Base-by-base conservation (phyloP, 805 yeast species). In the Candida arabinofermentans region DNA sequence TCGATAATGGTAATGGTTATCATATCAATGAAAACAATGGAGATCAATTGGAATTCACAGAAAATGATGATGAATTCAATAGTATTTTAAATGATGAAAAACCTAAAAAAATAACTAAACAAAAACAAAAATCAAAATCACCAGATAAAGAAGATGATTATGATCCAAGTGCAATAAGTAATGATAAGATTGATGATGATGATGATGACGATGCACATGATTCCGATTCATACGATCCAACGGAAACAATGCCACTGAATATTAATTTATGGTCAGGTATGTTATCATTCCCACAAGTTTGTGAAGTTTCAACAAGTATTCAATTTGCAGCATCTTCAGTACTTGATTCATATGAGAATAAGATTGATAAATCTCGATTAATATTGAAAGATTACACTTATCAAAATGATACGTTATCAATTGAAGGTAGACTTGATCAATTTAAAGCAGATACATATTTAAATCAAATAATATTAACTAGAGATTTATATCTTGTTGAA, bases 371-470 rank as follows among this genome's bases (percentile, higher is more conserved):
- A 27, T 36, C 51, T 13, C 38, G 40, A 16, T 24, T 36, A 8
- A 58, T 58, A 40, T 24, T 50, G 22, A 34, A 34, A n/a, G 58
- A 54, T 21, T 44, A 44, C 23, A 41, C 44, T 13, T 29, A 43
- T 7, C 17, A 10, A 12, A 40, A 39, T 17, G 43, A 29, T 38
- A 54, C 32, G 49, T 61, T 27, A 59, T 80, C 49, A 64, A 65
- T 86, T 34, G 81, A 77, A 45, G 95, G 95, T 3, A 69, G 88
- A 41, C 66, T 87, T 34, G 80, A 76, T 51, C 54, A 66, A 4
- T 41, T 48, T 5, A 67, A 63, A 38, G 95, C 88, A 1, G 77
- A 73, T 40, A 65, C 64, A 10, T 86, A 86, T 54, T 60, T 86
- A 46, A 48, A 57, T 22, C 71, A 72, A 47, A 68, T 78, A 16